phyloP scores from a whole-genome alignment of 2,329 filamentous ascomycete genomes.

The Fusarium pininemorale region DNA sequence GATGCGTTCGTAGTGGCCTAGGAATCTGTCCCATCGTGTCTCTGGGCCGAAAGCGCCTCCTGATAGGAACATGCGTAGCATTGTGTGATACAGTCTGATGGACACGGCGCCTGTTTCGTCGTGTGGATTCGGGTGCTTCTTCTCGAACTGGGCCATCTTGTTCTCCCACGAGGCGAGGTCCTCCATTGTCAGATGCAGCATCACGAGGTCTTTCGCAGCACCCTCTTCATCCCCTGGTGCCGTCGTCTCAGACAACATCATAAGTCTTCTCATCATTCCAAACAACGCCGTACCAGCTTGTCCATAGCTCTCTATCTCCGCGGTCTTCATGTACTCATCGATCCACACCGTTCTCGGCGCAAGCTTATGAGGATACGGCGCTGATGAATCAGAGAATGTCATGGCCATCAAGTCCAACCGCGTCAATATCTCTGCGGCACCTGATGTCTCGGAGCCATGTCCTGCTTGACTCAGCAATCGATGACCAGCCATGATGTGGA shows the following conservation, averaged over 20 bases:
- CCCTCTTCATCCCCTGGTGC: not conserved
- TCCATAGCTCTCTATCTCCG: conserved; percentile 29
- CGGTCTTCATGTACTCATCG: conserved; percentile 14
- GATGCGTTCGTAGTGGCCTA: conserved; percentile 45
- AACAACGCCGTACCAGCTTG: conserved; percentile 38
- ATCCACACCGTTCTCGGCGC: conserved; percentile 18
- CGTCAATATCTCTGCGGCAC: conserved; percentile 40
- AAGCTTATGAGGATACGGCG: conserved; percentile 43
- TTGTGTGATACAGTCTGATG: conserved; percentile 44
- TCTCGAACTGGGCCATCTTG: conserved; percentile 39
- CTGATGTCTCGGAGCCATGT: conserved; percentile 13
- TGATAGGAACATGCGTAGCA: conserved; percentile 31
- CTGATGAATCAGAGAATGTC: conserved; percentile 46
- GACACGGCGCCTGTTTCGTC: conserved; percentile 30
- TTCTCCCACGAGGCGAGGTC: conserved; percentile 36
- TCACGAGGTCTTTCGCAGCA: not conserved
- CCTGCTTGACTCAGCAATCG: conserved; percentile 37
- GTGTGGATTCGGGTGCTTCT: not conserved
- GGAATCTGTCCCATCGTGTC: conserved; percentile 41
- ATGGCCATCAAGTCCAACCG: conserved; percentile 48
- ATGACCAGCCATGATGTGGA: conserved; percentile 46
- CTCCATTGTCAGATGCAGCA: not conserved
- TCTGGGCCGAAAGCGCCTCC: conserved; percentile 39
- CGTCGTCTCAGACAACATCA: conserved; percentile 30
- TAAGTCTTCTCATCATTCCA: conserved; percentile 30